Evolutionary conservation across 164 flowering plant species (phyloP).

Genomic region (Nelumbo lutea): DNA sequence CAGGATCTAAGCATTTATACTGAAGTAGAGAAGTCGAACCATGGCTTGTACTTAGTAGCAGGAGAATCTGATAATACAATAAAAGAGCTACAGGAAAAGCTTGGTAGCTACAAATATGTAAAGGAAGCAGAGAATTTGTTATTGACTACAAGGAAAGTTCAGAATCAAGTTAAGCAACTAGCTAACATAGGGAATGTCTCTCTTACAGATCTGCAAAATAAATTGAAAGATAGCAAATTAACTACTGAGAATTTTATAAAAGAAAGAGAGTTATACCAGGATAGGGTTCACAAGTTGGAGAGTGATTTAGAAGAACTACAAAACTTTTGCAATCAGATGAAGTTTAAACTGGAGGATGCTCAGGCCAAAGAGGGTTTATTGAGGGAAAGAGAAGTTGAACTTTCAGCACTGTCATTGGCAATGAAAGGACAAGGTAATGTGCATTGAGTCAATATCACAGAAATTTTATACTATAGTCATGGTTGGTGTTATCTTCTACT

Average conservation of each 20-base stretch:
- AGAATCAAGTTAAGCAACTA: conserved; percentile 30
- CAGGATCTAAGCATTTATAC: conserved; percentile 22
- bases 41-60: conserved; percentile 7
- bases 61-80: conserved; percentile 21
- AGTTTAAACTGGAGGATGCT: conserved; percentile 35
- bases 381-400: conserved; percentile 55
- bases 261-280: conserved; percentile 43
- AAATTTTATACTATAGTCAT: neutral
- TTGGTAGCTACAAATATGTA: conserved; percentile 21
- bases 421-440: conserved; percentile 52
- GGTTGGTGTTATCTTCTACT: conserved; percentile 1
- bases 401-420: conserved; percentile 28
- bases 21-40: conserved; percentile 25
- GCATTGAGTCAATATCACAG: neutral
- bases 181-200: conserved; percentile 29
- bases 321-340: conserved; percentile 38
- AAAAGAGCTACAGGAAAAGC: conserved; percentile 13
- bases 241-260: conserved; percentile 33
- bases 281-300: conserved; percentile 45
- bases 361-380: conserved; percentile 32
- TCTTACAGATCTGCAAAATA: conserved; percentile 43
- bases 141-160: conserved; percentile 35
- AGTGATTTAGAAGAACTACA: conserved; percentile 40
- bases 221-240: conserved; percentile 32
- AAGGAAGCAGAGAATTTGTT: conserved; percentile 36